A percentile compares a stretch with the other conserved stretches of the same genome.
phyloP scores from a whole-genome alignment of 1,139 yeast species.

The Geotrichum candidum region DNA sequence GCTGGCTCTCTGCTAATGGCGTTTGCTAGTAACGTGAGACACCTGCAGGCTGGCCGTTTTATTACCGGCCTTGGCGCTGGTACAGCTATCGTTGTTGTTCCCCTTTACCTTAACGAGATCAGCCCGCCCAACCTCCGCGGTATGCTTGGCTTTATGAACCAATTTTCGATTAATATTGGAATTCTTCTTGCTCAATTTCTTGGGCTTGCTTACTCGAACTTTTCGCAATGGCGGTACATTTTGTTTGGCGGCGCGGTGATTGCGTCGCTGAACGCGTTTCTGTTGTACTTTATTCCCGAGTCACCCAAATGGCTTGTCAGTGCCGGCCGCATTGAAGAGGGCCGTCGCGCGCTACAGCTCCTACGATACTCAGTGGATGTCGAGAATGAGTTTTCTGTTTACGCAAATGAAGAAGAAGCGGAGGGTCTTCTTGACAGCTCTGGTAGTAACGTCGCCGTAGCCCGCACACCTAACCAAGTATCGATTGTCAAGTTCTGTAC shows the following conservation, averaged over 20 bases:
- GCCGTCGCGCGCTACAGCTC: conserved; percentile 34
- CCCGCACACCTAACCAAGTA: background rate
- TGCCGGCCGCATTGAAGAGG: conserved; percentile 35
- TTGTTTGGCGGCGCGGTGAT: conserved; percentile 54
- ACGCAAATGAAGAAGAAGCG: background rate
- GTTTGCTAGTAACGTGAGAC: conserved; percentile 41
- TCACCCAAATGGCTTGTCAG: conserved; percentile 68
- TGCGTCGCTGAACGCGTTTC: conserved; percentile 46
- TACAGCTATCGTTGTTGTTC: conserved; percentile 77
- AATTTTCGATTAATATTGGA: conserved; percentile 78
- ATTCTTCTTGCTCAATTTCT: conserved; percentile 70
- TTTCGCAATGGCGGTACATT: conserved; percentile 64
- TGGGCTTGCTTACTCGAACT: conserved; percentile 63
- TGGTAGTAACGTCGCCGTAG: background rate
- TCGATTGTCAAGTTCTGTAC: conserved; percentile 8
- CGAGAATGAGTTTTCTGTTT: conserved; percentile 26
- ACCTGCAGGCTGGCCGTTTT: conserved; percentile 61
- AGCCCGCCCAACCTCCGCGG: conserved; percentile 68
- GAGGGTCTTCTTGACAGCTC: background rate
- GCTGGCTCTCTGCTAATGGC: conserved; percentile 68
- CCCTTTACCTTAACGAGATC: conserved; percentile 74
- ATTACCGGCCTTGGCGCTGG: conserved; percentile 86
- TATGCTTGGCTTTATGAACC: conserved; percentile 79
- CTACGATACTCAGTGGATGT: conserved; percentile 32
- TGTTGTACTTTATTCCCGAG: conserved; percentile 51